Conservation (phyloP, 2,329 filamentous ascomycete genomes). For the Venturia effusa region DNA sequence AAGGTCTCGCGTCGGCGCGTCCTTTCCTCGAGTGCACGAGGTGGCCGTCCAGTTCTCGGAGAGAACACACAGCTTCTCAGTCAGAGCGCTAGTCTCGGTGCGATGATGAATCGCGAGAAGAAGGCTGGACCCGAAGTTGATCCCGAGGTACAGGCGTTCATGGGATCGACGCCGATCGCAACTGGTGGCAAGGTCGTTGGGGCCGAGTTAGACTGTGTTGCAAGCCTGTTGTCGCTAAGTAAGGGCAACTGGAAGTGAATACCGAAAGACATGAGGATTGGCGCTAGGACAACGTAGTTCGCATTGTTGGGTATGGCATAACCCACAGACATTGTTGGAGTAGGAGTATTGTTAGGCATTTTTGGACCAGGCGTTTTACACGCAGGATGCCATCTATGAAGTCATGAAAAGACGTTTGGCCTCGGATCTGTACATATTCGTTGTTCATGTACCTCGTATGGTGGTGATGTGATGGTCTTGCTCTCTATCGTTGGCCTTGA, state of each 20-base stretch:
- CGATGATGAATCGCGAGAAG: slow-evolving; percentile 21
- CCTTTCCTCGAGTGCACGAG: background rate
- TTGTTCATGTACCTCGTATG: background rate
- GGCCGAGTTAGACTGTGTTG: slow-evolving; percentile 84
- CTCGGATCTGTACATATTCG: background rate
- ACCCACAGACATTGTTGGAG: background rate
- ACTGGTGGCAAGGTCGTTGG: slow-evolving; percentile 35
- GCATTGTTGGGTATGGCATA: background rate
- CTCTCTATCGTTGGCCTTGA: background rate
- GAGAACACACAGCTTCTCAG: slow-evolving; percentile 34
- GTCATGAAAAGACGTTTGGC: background rate
- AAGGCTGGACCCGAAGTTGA: slow-evolving; percentile 29
- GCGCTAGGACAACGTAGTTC: background rate
- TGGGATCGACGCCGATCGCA: slow-evolving; percentile 50
- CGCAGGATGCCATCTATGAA: background rate
- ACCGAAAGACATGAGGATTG: background rate
- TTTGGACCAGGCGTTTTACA: background rate
- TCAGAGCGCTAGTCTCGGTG: slow-evolving; percentile 26
- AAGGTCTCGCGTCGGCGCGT: slow-evolving; percentile 14
- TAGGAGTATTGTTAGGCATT: background rate
- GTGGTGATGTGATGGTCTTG: background rate
- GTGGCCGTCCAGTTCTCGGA: slow-evolving; percentile 31
- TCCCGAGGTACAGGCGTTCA: slow-evolving; percentile 62
- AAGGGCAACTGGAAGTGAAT: slow-evolving; percentile 69
- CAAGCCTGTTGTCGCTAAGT: slow-evolving; percentile 77